Conservation (phyloP, 2,329 filamentous ascomycete species). For the Fragosphaeria purpurea region DNA sequence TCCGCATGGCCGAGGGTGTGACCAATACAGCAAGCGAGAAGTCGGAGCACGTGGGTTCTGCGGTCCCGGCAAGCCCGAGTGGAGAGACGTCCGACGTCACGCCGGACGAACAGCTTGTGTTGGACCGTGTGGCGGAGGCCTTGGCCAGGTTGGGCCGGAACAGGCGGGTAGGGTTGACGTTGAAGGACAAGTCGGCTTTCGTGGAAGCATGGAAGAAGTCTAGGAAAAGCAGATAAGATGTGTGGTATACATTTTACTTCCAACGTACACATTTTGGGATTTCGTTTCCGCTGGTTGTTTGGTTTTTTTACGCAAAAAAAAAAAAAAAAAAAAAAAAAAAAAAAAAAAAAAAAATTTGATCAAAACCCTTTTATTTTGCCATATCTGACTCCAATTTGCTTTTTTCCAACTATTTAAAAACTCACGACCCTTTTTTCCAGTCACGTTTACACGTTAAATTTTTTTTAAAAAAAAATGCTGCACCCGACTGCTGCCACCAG, state of each 20-base stretch:
- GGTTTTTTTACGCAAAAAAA: too few relatives aligned
- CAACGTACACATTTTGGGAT: too few relatives aligned
- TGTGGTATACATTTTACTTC: constrained; percentile 6
- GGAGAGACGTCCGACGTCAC: constrained; percentile 20
- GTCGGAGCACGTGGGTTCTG: neutral
- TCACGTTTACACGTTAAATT: neutral
- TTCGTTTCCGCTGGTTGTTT: too few relatives aligned
- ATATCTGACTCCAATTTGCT: too few relatives aligned
- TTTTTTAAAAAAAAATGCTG: too few relatives aligned
- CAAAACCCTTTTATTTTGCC: neutral
- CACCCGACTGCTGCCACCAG: too few relatives aligned
- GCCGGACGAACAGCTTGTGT: constrained; percentile 53
- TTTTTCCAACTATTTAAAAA: too few relatives aligned
- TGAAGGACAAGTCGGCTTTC: constrained; percentile 76
- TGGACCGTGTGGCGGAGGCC: constrained; percentile 75
- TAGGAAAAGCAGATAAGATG: constrained; percentile 16
- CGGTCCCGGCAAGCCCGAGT: too few relatives aligned
- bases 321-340: too few relatives aligned
- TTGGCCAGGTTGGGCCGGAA: constrained; percentile 80
- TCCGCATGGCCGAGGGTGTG: constrained; percentile 75
- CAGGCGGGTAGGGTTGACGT: constrained; percentile 76
- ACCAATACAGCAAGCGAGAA: constrained; percentile 30
- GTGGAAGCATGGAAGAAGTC: constrained; percentile 53
- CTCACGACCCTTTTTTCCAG: neutral
- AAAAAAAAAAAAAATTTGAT: too few relatives aligned